Conservation (phyloP, 345 rosid genomes). For the Streptanthus diversifolius region DNA sequence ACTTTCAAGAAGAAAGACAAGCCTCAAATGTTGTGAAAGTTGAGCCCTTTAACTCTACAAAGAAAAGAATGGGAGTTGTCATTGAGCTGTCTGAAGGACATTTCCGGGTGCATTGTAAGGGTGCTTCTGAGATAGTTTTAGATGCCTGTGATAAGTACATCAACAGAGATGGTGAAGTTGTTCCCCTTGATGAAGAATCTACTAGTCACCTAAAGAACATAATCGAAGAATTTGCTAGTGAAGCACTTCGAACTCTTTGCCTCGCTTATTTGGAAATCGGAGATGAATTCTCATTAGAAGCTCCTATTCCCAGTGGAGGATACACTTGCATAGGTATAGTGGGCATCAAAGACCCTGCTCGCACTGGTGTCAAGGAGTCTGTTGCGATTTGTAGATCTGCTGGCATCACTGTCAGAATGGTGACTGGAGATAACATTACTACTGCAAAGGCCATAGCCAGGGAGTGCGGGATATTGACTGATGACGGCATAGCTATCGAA, state of each 20-base stretch:
- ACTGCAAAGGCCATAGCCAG: conserved; percentile 93
- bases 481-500: conserved; percentile 57
- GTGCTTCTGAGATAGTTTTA: conserved; percentile 84
- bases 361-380: conserved; percentile 80
- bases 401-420: conserved; percentile 81
- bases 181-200: conserved; percentile 60
- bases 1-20: conserved; percentile 54
- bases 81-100: conserved; percentile 67
- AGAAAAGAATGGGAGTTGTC: conserved; percentile 84
- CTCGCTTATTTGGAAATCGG: conserved; percentile 71
- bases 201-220: conserved; percentile 41
- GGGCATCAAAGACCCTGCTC: conserved; percentile 84
- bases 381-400: conserved; percentile 82
- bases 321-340: conserved; percentile 73
- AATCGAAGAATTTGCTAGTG: conserved; percentile 77
- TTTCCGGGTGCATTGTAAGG: conserved; percentile 67
- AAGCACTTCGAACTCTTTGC: conserved; percentile 94
- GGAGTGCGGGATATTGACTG: conserved; percentile 79
- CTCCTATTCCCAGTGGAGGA: conserved; percentile 52
- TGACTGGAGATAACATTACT: conserved; percentile 82
- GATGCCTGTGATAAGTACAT: conserved; percentile 72
- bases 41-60: conserved; percentile 88
- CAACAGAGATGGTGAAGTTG: conserved; percentile 62
- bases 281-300: conserved; percentile 48
- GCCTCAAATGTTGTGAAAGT: conserved; percentile 60